Percentiles rank a stretch among this genome's conserved stretches.
Evolutionary conservation across 2,329 filamentous ascomycete species (phyloP).

Genomic region (Epichloe festucae): DNA sequence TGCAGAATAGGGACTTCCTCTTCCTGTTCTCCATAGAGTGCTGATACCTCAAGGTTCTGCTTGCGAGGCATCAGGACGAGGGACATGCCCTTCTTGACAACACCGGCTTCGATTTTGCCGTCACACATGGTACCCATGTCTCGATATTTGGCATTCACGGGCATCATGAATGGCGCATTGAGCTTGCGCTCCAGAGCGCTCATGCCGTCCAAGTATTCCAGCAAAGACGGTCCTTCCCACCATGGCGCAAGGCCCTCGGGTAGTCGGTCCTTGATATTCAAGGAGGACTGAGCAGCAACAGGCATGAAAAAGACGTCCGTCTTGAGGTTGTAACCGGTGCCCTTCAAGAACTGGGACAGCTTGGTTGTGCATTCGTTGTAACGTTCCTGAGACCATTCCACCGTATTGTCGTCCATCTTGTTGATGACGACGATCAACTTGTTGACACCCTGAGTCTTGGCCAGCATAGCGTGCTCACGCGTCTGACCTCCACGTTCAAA

Average conservation of each 20-base stretch:
- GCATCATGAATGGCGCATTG: conserved; percentile 99
- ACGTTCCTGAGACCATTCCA: conserved; percentile 86
- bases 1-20: conserved; percentile 73
- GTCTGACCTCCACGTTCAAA: conserved; percentile 96
- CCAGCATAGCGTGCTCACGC: conserved; percentile 91
- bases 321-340: conserved; percentile 87
- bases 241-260: conserved; percentile 64
- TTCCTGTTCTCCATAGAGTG: conserved; percentile 90
- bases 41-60: conserved; percentile 65
- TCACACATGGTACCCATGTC: conserved; percentile 97
- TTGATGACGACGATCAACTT: conserved; percentile 92
- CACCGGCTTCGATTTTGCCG: conserved; percentile 90
- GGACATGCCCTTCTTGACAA: conserved; percentile 77
- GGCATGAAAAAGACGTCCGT: conserved; percentile 92
- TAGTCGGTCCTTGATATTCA: conserved; percentile 81
- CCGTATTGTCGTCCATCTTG: conserved; percentile 98
- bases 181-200: conserved; percentile 86
- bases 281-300: conserved; percentile 74
- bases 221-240: conserved; percentile 79
- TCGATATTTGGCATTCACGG: conserved; percentile 86
- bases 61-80: conserved; percentile 95
- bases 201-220: conserved; percentile 95
- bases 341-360: conserved; percentile 77
- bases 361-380: conserved; percentile 91
- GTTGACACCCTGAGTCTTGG: conserved; percentile 96